phyloP scores from a whole-genome alignment of 1,284 basidiomycete species.

The Tylopilus orsonianus region DNA sequence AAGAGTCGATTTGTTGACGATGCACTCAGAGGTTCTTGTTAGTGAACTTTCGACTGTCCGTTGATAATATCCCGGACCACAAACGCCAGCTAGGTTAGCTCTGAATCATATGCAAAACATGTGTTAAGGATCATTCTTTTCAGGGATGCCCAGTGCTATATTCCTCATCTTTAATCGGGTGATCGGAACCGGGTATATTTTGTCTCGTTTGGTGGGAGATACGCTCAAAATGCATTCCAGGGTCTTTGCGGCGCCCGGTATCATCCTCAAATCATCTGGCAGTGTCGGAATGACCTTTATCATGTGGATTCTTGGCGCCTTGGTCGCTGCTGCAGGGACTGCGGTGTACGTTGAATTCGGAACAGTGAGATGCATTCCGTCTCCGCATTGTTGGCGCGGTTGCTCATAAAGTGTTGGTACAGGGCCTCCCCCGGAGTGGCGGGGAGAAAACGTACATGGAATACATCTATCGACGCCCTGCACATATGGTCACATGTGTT shows the following conservation, averaged over 20 bases:
- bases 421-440: slow-evolving; percentile 69
- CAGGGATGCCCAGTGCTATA: slow-evolving; percentile 57
- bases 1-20: not conserved
- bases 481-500: slow-evolving; percentile 58
- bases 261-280: slow-evolving; percentile 64
- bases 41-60: slow-evolving; percentile 9
- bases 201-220: not conserved
- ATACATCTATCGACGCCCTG: slow-evolving; percentile 63
- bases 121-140: not conserved
- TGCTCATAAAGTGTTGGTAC: not conserved
- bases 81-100: slow-evolving; percentile 39
- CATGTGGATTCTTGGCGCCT: slow-evolving; percentile 71
- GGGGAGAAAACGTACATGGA: slow-evolving; percentile 80
- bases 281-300: slow-evolving; percentile 62
- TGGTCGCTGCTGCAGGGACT: slow-evolving; percentile 63
- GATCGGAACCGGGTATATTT: slow-evolving; percentile 68
- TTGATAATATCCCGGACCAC: slow-evolving; percentile 43
- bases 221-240: slow-evolving; percentile 35
- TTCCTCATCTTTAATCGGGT: slow-evolving; percentile 77
- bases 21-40: not conserved
- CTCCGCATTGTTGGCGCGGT: not conserved
- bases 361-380: slow-evolving; percentile 44
- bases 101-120: not conserved
- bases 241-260: slow-evolving; percentile 73
- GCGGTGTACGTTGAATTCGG: slow-evolving; percentile 74